Base-by-base conservation (phyloP, 805 yeast species). In the Nematodospora valgi region DNA sequence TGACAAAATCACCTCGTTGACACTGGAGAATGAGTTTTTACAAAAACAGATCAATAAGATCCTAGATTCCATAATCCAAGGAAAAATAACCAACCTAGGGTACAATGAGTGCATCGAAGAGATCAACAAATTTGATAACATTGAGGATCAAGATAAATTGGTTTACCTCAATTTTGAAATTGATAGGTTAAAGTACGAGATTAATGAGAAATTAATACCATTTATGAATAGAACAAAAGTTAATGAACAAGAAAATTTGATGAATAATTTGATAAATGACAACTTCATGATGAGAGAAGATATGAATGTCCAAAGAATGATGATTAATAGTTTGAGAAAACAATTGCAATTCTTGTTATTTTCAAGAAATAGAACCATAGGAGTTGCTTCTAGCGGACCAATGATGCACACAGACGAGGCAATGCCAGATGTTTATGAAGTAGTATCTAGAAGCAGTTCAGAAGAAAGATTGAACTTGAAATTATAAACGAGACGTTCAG, bases 51-150 rank as follows among this genome's bases (percentile, higher is more conserved):
- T 74, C 28, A 62, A 70, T 25, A 60, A 60, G 27, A 62, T 74
- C 3, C 51, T 74, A 40, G 70, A 70, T 44, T 65, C 73, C 21
- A 58, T 73, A 4, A 54, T 68, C 1, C 76, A 68, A 37, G 80
- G 80, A 0, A 71, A 64, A 43, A 52, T 74, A 14, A 67, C 76
- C 1, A 74, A 74, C 43, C 46, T 73, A 14, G 80, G 80, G 0
- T 70, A 68, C 44, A 56, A 62, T 23, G 64, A 70, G 32, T 64
- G 67, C 3, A 43, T 72, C 7, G 77, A 73, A 46, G 80, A 74
- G 40, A 60, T 74, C 34, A 54, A 55, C 30, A 47, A 49, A 32
- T 44, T 48, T 28, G 44, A 46, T 25, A 45, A 48, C 8, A 35
- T 41, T 11, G 47, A 46, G 17, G 48, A 47, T 22, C 60, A 54